These are phyloP conservation scores for Piper betle DNA, from an alignment of 164 flowering plant genomes.

Conservation along the genomic window DNA sequence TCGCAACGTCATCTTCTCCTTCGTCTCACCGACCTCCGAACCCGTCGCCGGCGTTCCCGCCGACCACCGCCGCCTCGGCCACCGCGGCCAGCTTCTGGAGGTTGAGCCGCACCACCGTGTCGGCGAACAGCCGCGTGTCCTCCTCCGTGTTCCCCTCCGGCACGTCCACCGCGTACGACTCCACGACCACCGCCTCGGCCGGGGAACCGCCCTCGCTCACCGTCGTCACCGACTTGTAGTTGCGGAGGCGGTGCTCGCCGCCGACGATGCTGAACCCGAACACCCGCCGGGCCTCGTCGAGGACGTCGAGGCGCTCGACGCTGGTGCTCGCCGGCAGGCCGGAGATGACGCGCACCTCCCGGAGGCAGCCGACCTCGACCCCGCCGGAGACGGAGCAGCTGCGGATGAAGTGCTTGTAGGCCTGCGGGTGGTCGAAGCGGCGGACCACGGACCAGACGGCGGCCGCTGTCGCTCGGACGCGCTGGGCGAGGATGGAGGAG, in stretches of 20 bases:
- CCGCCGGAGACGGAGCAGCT: slow-evolving; percentile 36
- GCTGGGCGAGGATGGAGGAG: slow-evolving; percentile 74
- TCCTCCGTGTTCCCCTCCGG: slow-evolving; percentile 90
- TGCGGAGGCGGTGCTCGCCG: slow-evolving; percentile 85
- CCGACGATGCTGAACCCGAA: slow-evolving; percentile 84
- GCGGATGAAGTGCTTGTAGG: slow-evolving; percentile 92
- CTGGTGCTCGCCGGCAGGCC: slow-evolving; percentile 89
- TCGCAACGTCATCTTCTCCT: no score
- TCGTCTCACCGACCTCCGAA: background rate
- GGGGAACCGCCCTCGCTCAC: slow-evolving; percentile 29
- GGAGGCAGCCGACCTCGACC: slow-evolving; percentile 49
- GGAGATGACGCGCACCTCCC: slow-evolving; percentile 84
- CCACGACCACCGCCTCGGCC: slow-evolving; percentile 9
- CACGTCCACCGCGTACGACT: slow-evolving; percentile 81
- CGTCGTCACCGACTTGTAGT: slow-evolving; percentile 76
- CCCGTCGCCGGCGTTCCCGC: background rate
- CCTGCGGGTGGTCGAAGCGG: slow-evolving; percentile 76
- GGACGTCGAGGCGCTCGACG: slow-evolving; percentile 72
- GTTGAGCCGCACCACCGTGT: slow-evolving; percentile 73
- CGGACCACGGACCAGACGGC: slow-evolving; percentile 76
- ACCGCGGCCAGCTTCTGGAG: slow-evolving; percentile 80
- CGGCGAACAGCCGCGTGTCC: slow-evolving; percentile 83
- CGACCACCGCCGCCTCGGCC: slow-evolving; percentile 21
- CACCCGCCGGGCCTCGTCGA: slow-evolving; percentile 59
- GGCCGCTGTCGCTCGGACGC: slow-evolving; percentile 45